Evolutionary conservation across 192 early-diverging fungal species (phyloP).

Genomic region (Coemansia sp.): DNA sequence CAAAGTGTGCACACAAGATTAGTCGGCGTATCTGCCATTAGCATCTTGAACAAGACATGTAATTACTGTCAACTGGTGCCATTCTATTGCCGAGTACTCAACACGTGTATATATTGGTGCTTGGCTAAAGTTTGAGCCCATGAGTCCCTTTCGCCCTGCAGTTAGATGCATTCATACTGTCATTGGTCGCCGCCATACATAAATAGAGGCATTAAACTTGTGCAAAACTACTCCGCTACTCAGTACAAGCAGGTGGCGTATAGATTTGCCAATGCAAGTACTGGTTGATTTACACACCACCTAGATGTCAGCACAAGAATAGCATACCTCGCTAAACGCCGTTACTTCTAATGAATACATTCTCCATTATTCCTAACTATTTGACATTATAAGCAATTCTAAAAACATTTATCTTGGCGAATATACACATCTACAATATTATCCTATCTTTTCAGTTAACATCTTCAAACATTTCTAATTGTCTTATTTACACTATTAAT

Average conservation of each 20-base stretch:
- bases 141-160: not conserved
- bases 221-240: not conserved
- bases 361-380: not conserved
- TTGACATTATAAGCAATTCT: not conserved
- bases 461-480: not conserved
- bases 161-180: not conserved
- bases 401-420: not conserved
- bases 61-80: not conserved
- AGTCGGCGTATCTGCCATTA: not conserved
- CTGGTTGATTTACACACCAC: not conserved
- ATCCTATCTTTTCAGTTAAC: not conserved
- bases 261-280: slow-evolving; percentile 9
- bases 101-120: not conserved
- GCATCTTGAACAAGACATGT: not conserved
- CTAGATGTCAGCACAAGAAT: not conserved
- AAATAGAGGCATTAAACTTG: not conserved
- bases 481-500: too few relatives aligned
- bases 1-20: not conserved
- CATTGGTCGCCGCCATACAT: not conserved
- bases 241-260: not conserved
- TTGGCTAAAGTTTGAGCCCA: not conserved
- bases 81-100: not conserved
- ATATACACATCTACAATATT: not conserved
- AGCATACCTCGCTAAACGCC: not conserved
- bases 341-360: not conserved